Base-by-base conservation (phyloP, 768 basidiomycete genomes). In the Mycena epipterygia region DNA sequence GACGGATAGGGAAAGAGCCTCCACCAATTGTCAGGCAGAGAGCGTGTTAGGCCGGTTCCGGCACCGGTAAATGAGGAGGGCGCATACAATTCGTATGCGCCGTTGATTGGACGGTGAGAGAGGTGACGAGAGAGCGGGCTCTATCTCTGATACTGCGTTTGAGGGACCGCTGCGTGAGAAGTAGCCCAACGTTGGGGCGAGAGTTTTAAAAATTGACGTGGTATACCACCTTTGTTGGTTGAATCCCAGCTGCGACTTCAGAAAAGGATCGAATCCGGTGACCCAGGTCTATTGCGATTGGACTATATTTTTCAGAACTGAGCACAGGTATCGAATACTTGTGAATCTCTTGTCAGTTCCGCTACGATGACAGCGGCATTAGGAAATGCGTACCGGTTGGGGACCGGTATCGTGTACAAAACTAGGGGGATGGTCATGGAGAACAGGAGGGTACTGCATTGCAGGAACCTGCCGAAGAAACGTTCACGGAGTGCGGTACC, bases 31-130 rank as follows among this genome's bases (percentile, higher is more conserved):
- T 37, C 25, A 60, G 46, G 21, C 23, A 19, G 14, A 14, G n/a
- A 29, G 12, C 30, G 53, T 29, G 8, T 4, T 48, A 11, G 23
- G 4, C 46, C 25, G 23, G 23, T 2, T 4, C 64, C 64, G 56
- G 56, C n/a, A 58, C 64, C 64, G 64, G 64, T 32, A 59, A 51
- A 39, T 23, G n/a, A 12, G 25, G 19, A 17, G 33, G 29, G 33
- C 29, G 53, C 53, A 39, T 44, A 32, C 19, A 17, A 41, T 13
- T 52, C 33, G 37, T 39, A 35, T 30, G 44, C 12, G 29, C 51
- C 4, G 17, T 12, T 25, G 23, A 65, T 25, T 19, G 41, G 13
- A 9, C 30, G 32, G 64, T 48, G 55, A 32, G 55, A 59, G 51
- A 46, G 25, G n/a, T 14, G 52, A 64, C 64, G 56, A 58, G 27